Evolutionary conservation across 805 yeast species (phyloP).

Genomic region (Candida pseudoglaebosa): DNA sequence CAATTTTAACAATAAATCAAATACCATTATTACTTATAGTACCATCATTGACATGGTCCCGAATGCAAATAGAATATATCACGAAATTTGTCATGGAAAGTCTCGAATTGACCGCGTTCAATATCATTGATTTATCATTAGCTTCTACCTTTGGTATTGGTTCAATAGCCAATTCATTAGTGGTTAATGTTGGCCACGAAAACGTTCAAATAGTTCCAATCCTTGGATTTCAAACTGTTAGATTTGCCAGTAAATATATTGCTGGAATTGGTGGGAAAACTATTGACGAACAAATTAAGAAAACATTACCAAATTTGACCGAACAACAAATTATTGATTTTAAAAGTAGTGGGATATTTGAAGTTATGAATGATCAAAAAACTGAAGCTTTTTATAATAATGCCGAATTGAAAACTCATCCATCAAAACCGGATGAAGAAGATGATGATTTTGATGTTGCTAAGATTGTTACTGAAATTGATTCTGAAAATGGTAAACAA

Average conservation of each 20-base stretch:
- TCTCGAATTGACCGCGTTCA: slow-evolving; percentile 67
- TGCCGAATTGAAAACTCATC: slow-evolving; percentile 39
- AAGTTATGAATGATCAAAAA: slow-evolving; percentile 69
- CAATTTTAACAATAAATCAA: slow-evolving; percentile 51
- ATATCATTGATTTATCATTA: slow-evolving; percentile 63
- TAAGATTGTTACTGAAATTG: slow-evolving; percentile 66
- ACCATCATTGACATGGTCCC: slow-evolving; percentile 63
- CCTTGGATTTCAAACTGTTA: slow-evolving; percentile 63
- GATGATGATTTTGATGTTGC: slow-evolving; percentile 86
- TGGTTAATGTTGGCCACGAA: slow-evolving; percentile 76
- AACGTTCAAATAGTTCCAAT: slow-evolving; percentile 78
- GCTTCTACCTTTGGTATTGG: slow-evolving; percentile 75
- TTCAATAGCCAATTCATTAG: slow-evolving; percentile 57
- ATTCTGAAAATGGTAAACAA: slow-evolving; percentile 23
- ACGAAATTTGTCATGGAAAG: slow-evolving; percentile 74
- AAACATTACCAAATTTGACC: slow-evolving; percentile 55
- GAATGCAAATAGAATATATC: slow-evolving; percentile 59
- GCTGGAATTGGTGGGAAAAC: slow-evolving; percentile 57
- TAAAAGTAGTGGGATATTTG: slow-evolving; percentile 72
- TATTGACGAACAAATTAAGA: slow-evolving; percentile 53
- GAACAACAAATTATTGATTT: slow-evolving; percentile 64
- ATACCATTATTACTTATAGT: slow-evolving; percentile 70
- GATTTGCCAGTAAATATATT: slow-evolving; percentile 48
- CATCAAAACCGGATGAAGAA: slow-evolving; percentile 23
- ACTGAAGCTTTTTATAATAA: slow-evolving; percentile 55